Base-by-base conservation (phyloP, 176 grass and related monocot species). In the Lolium multiflorum region DNA sequence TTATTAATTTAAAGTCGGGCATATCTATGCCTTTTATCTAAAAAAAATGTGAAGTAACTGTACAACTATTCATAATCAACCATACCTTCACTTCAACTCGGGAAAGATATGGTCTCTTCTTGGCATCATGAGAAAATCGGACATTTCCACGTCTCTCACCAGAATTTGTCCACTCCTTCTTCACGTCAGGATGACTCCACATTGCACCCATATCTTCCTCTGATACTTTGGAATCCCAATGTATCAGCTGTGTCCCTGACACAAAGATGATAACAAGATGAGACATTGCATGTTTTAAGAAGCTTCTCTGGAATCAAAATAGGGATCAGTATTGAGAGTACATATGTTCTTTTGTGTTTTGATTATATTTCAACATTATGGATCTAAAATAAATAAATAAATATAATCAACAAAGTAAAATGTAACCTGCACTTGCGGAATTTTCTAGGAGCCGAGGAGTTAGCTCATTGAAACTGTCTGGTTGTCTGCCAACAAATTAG, bases 31-130 rank as follows among this genome's bases (percentile, higher is more conserved):
- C n/a, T n/a, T n/a, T n/a, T n/a, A n/a, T n/a, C n/a, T n/a, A n/a
- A n/a, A n/a, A n/a, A n/a, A n/a, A n/a, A n/a, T 39, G 74, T 72
- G 54, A 89, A 80, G 51, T 85, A 63, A 59, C 55, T n/a, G 58
- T 7, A 48, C 12, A 65, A 68, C 38, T 57, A 21, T 71, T 85
- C 47, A 60, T 47, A 85, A 83, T 44, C 78, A 72, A 9, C 60
- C 47, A 82, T 94, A 98, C 96, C 93, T 94, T 98, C 63, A 95
- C 96, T 84, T 98, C 96, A 82, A 98, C 84, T 44, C 88, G 92
- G 94, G 96, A 98, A 87, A 98, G 96, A 92, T 98, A 98, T n/a
- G 90, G 90, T 70, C 82, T 98, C 64, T 96, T 96, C 83, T 98
- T 87, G 64, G 78, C 57, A 55, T 96, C 94, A 85, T 92, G 90